Percentiles rank a stretch among this genome's conserved stretches.
These are phyloP conservation scores for Melianthus villosus DNA, from an alignment of 441 rosid genomes.

Conservation along the genomic window DNA sequence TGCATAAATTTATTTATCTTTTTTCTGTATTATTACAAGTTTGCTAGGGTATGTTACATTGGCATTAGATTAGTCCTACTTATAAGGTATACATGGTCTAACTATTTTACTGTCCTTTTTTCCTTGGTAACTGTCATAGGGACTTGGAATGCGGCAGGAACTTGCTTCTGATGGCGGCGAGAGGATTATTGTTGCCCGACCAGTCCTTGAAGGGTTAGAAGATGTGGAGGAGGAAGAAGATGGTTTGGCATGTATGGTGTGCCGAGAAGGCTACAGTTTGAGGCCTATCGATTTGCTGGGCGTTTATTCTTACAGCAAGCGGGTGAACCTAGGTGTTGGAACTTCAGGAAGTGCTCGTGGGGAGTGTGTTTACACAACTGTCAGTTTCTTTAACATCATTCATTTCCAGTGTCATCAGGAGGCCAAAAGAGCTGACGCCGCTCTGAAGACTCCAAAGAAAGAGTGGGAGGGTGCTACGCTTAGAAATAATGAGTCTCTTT, in stretches of 20 bases:
- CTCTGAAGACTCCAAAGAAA: conserved; percentile 91
- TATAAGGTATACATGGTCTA: too few relatives aligned
- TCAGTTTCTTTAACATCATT: conserved; percentile 87
- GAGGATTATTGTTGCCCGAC: conserved; percentile 72
- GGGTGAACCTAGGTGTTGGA: conserved; percentile 90
- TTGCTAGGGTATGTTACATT: too few relatives aligned
- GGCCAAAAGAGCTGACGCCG: conserved; percentile 98
- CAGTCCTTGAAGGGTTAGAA: conserved; percentile 87
- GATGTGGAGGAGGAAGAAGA: conserved; percentile 97
- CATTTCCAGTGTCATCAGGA: conserved; percentile 99
- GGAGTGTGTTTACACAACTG: conserved; percentile 96
- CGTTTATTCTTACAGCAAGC: conserved; percentile 82
- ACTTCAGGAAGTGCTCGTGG: conserved; percentile 94
- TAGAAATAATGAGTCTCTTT: conserved; percentile 92
- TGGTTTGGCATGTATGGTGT: conserved; percentile 98
- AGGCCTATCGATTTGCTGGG: conserved; percentile 94
- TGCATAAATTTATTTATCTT: too few relatives aligned
- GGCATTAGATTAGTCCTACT: too few relatives aligned
- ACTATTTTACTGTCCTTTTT: too few relatives aligned
- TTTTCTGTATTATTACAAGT: too few relatives aligned
- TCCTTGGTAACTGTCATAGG: conserved; percentile 26
- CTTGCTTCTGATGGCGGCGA: conserved; percentile 86
- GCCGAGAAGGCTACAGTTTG: conserved; percentile 96
- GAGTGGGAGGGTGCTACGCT: conserved; percentile 99
- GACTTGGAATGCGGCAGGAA: conserved; percentile 88